Evolutionary conservation across 495 filamentous ascomycete genomes (phyloP), one percentile per base, ranked within the genome.

Genomic region (Xylaria intraflava): DNA sequence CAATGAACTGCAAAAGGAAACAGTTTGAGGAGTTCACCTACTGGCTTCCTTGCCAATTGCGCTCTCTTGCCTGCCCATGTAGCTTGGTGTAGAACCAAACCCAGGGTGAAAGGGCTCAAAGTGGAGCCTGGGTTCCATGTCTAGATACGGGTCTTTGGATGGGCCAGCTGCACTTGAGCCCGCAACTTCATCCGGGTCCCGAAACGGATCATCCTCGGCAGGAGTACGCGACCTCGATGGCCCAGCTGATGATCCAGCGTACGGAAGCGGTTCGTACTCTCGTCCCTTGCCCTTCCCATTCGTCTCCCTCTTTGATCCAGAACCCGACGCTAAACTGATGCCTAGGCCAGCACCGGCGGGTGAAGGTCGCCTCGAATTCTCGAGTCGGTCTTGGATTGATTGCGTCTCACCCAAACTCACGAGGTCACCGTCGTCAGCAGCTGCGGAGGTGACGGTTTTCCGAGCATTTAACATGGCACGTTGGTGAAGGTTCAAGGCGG

Each of bases 401-500:
- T 65, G 58, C 26, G 61, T 58, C 31, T 61, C 60, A 36, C 53
- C 46, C 10, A 60, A 60, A 17, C 57, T 64, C 48, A 60, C 51
- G 22, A 55, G 42, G 11, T 63, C 47, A 31, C 41, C 11, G 49
- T 27, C 35, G 41, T 29, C 49, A n/a, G 53, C 48, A 1, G 57
- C 61, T 44, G 62, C 49, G 22, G 54, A 35, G 24, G 57, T 58
- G 14, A 63, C 55, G 27, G 69, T 62, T 57, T 81, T 78, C 53
- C 85, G 78, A 0, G 92, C 92, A 57, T 84, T 77, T 14, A 95
- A 77, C 53, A 95, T 72, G 14, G 89, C 85, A 22, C 87, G 83
- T 62, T 90, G 87, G 69, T 96, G 86, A 48, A 87, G 83, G 49
- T 81, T 90, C 7, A 90, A 70, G 0, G 90, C 83, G 16, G 85